Percentiles rank a stretch among this genome's conserved stretches.
phyloP scores from a whole-genome alignment of 768 basidiomycete genomes.

The Butyriboletus loyo region DNA sequence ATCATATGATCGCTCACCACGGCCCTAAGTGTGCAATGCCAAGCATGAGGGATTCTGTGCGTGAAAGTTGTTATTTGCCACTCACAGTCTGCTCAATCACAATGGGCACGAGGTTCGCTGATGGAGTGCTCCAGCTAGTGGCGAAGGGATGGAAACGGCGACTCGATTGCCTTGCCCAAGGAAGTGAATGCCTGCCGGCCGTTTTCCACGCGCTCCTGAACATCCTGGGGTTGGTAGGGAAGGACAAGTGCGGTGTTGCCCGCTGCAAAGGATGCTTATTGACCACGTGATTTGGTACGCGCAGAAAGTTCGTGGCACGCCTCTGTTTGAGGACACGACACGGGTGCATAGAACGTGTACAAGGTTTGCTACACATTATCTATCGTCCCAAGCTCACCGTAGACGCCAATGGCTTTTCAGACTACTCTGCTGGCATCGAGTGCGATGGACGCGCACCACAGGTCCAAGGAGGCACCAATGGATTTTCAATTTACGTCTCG shows the following conservation, averaged over 20 bases:
- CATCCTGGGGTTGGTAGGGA: constrained; percentile 21
- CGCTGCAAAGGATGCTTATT: constrained; percentile 1
- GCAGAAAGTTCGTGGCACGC: constrained; percentile 15
- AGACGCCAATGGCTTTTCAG: not conserved
- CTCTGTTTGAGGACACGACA: constrained; percentile 10
- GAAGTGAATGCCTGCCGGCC: constrained; percentile 14
- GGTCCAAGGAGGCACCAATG: constrained; percentile 84
- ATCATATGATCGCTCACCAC: constrained; percentile 90
- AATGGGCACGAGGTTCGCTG: constrained; percentile 77
- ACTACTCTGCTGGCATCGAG: not conserved
- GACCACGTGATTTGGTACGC: constrained; percentile 26
- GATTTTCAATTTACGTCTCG: constrained; percentile 84
- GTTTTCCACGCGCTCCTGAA: constrained; percentile 27
- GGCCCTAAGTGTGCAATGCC: constrained; percentile 46
- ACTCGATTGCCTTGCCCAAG: constrained; percentile 15
- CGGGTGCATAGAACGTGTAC: too few relatives aligned
- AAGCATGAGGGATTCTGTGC: constrained; percentile 13
- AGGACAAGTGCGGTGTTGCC: not conserved
- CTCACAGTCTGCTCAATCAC: constrained; percentile 90
- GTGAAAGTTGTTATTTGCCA: constrained; percentile 3
- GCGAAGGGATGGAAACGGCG: constrained; percentile 57
- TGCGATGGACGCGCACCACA: constrained; percentile 29
- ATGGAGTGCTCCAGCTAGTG: constrained; percentile 42
- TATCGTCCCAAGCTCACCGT: not conserved
- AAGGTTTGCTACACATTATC: constrained; percentile 9